Evolutionary conservation across 2,329 filamentous ascomycete genomes (phyloP), one percentile per base, ranked within the genome.

Genomic region (Fusarium azukiicola): DNA sequence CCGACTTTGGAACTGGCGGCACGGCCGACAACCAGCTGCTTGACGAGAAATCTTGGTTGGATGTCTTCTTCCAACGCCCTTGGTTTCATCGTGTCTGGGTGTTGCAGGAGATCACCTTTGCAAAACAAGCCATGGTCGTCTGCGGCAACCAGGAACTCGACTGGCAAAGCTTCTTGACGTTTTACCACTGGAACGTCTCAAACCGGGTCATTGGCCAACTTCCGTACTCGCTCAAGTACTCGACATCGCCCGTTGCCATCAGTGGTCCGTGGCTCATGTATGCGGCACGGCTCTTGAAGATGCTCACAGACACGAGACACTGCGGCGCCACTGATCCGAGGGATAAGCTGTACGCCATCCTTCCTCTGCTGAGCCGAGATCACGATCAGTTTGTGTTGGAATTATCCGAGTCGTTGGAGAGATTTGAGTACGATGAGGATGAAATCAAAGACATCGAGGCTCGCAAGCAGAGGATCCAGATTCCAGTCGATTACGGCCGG

Each of bases 291-390:
- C 63, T 67, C 42, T 13, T 47, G 13, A 46, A 12, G 27, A 67
- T 49, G 63, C 63, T 67, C 27, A 32, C 23, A 36, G 63, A 46
- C 63, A 67, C 63, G n/a, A 67, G 63, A 36, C 63, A 67, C 42
- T 67, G 63, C 27, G 63, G 63, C 19, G 63, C 63, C 10, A 67
- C 63, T 3, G 42, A 67, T 38, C 63, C 63, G 23, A 67, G 63
- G 42, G 63, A 67, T 46, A 67, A 67, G 63, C 27, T 67, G 19
- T 67, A 67, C 36, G 63, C 63, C 23, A 67, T 67, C 17, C 46
- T 67, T 16, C 63, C 63, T 12, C 40, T 67, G 19, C 42, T 67
- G 40, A 36, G 49, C 63, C 44, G 40, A 12, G 63, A 67, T 17
- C 44, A 67, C 11, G 42, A 67, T 19, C 40, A 49, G 21, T n/a